Evolutionary conservation across 805 yeast species (phyloP).

Genomic region (Starmerella bombi): DNA sequence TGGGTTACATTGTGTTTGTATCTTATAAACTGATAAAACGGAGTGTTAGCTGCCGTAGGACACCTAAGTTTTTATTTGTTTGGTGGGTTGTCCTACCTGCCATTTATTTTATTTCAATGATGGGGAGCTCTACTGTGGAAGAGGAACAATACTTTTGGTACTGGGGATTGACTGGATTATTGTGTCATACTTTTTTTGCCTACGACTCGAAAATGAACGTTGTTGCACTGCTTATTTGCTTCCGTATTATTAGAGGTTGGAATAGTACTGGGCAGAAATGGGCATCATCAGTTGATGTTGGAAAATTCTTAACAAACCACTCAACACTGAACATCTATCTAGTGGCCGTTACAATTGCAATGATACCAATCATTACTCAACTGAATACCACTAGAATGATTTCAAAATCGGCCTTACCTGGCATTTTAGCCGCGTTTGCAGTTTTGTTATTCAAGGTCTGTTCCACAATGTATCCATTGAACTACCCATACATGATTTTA

Average conservation of each 20-base stretch:
- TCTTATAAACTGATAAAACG: not conserved
- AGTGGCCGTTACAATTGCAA: not conserved
- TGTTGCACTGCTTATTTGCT: conserved; percentile 18
- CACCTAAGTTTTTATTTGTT: not conserved
- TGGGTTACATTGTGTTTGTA: conserved; percentile 24
- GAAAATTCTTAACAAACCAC: conserved; percentile 30
- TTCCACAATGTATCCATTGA: conserved; percentile 32
- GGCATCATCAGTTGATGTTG: conserved; percentile 37
- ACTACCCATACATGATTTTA: conserved; percentile 7
- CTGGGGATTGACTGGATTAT: conserved; percentile 42
- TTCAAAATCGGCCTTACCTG: not conserved
- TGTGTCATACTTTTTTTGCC: conserved; percentile 6
- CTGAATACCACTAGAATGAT: not conserved
- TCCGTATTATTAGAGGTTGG: conserved; percentile 65
- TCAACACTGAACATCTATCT: conserved; percentile 18
- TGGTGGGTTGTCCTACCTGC: conserved; percentile 24
- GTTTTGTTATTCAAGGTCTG: conserved; percentile 43
- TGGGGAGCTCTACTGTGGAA: conserved; percentile 83
- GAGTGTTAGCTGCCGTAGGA: not conserved
- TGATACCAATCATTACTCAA: not conserved
- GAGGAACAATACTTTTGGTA: conserved; percentile 98
- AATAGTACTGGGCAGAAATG: conserved; percentile 82
- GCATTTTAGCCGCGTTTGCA: conserved; percentile 36
- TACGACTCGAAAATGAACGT: conserved; percentile 1
- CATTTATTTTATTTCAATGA: conserved; percentile 42